Evolutionary conservation across 176 grass and related monocot species (phyloP), one percentile per base, ranked within the genome.

Genomic region (Zoysia japonica): DNA sequence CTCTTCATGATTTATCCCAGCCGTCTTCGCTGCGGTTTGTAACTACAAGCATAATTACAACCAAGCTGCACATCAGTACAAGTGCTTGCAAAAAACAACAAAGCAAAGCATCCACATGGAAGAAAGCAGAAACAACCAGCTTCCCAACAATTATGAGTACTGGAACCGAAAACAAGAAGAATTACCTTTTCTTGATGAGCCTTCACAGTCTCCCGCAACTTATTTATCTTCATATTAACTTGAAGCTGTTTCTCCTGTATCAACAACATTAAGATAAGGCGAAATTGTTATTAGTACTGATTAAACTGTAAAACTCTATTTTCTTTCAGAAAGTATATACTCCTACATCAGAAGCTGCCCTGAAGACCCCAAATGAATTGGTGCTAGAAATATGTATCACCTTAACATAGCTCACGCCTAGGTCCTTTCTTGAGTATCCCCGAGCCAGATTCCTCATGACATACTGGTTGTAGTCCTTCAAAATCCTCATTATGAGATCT

Each of bases 391-490:
- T 46, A 74, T 57, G 36, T 55, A 88, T 72, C 87, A 90, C 96
- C 92, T 96, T 99, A 48, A 99, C 96, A 85, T 96, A 99, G 82
- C 96, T 99, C 82, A 99, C 96, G 12, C 92, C 92, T 40, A 99
- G 71, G 66, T 99, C 96, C 64, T 99, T 95, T 79, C 96, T 93
- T 4, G 96, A 84, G 83, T 99, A 99, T 37, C 92, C 96, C 41
- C 90, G 88, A 76, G 92, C 96, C 65, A 99, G 87, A 85, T 99
- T 99, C 68, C 96, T 85, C 96, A 86, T 99, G 35, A 99, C 86
- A 90, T 95, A 99, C 81, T 99, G 88, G 68, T 99, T 99, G 37
- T 99, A 99, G 76, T 99, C 96, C 61, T 99, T 99, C 45, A 96
- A 77, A 60, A 99, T 99, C 78, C 96, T 91, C 96, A 99, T 99